Base-by-base conservation (phyloP, 2,329 filamentous ascomycete species). In the Aureobasidium namibiae region DNA sequence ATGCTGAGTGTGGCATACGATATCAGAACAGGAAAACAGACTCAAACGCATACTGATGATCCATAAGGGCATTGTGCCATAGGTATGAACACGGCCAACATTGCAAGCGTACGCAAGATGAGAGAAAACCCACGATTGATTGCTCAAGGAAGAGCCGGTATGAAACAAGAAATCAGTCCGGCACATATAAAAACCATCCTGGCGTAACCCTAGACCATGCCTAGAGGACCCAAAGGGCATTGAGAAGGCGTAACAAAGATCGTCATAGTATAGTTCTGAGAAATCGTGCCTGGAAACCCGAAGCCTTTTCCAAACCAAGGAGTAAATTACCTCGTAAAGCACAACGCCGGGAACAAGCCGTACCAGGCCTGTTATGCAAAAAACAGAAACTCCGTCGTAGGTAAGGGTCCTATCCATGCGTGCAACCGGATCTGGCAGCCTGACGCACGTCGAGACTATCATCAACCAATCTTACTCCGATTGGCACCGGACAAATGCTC, bases 251-350 rank as follows among this genome's bases (percentile, higher is more conserved):
- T 16, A 41, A 41, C 1, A 44, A 31, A 56, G 16, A 24, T 36
- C 39, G 18, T 56, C 18, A 45, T 56, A 45, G 23, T 53, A 45
- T 45, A 26, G 36, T 21, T 45, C 29, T 26, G 26, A 44, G 26
- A 56, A 56, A 56, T 45, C 52, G 39, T 56, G 52, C 38, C 29
- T 42, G 50, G 50, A 14, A 54, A 33, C 3, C 49, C 49, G 18
- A 45, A 38, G 38, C 29, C 36, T 36, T 45, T 34, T 13, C 18
- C 29, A 31, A 7, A 26, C 7, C n/a, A 31, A 44, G 18, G 39
- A n/a, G 36, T 44, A 31, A 13, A 56, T 56, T 56, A 56, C 52
- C 52, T 56, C 39, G 39, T 44, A 56, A 44, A 56, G 29, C 29
- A 56, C 14, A 53, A 56, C 52, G 39, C 52, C 52, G 18, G 34